Evolutionary conservation across 2,329 filamentous ascomycete genomes (phyloP), one percentile per base, ranked within the genome.

Genomic region (Davidsoniella australis): DNA sequence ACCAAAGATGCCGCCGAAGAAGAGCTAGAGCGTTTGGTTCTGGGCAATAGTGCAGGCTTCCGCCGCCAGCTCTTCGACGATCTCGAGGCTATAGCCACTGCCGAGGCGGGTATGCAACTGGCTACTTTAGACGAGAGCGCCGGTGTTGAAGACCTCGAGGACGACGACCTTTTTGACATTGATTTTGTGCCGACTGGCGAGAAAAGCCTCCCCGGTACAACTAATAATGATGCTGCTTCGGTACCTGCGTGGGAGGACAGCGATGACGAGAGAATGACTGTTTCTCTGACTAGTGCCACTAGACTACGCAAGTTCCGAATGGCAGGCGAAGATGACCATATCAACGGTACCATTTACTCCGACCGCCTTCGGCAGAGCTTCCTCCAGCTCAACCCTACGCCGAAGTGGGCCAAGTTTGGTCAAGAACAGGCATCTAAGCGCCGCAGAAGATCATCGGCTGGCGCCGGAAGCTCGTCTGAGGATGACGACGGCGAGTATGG

Each of bases 31-130:
- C 77, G 80, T 55, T 68, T 95, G 54, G 83, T 98, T 3, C 84
- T 98, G 54, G 91, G 91, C 49, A 84, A 94, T 64, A 78, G 81
- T 43, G 74, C 76, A n/a, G 84, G 80, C 33, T 96, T 96, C 63
- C 75, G 80, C 52, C 72, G 81, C 51, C 80, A 81, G 40, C 67
- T 96, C 47, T 82, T 82, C 56, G 58, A 59, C 42, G 57, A 61
- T 38, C 59, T 62, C 33, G 64, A 63, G 45, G 57, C 50, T 1
- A 46, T 57, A 5, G 55, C 49, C 1, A 45, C 50, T 20, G 42
- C 42, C 2, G 47, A 55, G 51, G 62, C 68, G n/a, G 56, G 58
- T n/a, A 58, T 61, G 42, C 54, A 59, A 29, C 49, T 61, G 46
- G 41, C 56, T n/a, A 65, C 66, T 14, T 66, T 66, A 3, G 63